phyloP scores from a whole-genome alignment of 345 rosid species.

The Xanthoceras sorbifolium region DNA sequence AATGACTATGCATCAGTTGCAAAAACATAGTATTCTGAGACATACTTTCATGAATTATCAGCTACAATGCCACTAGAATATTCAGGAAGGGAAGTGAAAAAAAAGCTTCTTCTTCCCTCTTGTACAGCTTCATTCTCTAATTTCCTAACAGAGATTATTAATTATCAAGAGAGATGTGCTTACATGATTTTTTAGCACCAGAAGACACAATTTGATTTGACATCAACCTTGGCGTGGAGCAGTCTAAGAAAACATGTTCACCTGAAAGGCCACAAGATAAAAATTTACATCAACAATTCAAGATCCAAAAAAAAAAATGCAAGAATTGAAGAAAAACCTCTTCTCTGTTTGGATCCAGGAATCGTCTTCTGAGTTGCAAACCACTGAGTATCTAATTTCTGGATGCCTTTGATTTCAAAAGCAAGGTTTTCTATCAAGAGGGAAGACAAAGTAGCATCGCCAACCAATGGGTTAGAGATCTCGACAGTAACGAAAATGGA shows the following conservation, averaged over 20 bases:
- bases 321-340: slow-evolving; percentile 46
- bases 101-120: neutral
- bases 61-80: neutral
- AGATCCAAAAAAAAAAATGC: neutral
- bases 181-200: slow-evolving; percentile 74
- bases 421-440: slow-evolving; percentile 75
- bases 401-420: slow-evolving; percentile 80
- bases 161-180: slow-evolving; percentile 18
- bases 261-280: slow-evolving; percentile 49
- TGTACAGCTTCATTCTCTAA: neutral
- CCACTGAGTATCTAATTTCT: slow-evolving; percentile 84
- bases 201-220: slow-evolving; percentile 73
- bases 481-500: slow-evolving; percentile 64
- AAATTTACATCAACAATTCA: neutral
- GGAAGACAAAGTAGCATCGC: slow-evolving; percentile 33
- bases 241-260: slow-evolving; percentile 76
- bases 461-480: slow-evolving; percentile 45
- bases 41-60: neutral
- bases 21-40: neutral
- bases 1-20: neutral
- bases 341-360: slow-evolving; percentile 61
- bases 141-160: neutral
- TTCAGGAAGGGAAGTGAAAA: no score
- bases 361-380: slow-evolving; percentile 69
- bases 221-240: slow-evolving; percentile 55